Percentiles rank a stretch among this genome's conserved stretches.
phyloP scores from a whole-genome alignment of 306 rosid genomes.

The Vigna unguiculata region DNA sequence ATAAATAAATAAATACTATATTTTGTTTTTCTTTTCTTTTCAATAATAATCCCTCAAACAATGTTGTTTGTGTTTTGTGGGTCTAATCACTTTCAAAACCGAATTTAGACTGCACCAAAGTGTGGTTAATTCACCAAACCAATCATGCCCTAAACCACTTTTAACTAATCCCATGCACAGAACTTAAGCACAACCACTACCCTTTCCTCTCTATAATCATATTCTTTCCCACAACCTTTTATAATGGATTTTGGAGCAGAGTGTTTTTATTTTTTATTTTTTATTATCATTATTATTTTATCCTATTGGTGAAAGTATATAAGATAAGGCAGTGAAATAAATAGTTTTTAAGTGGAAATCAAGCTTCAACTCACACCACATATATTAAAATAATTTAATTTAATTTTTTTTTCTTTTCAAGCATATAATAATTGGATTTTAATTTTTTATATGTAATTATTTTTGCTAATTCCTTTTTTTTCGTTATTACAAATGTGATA shows the following conservation, averaged over 20 bases:
- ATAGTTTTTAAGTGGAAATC: constrained; percentile 29
- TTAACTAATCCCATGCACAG: constrained; percentile 28
- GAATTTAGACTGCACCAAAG: constrained; percentile 38
- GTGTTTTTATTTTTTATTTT: not conserved
- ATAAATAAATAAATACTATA: constrained; percentile 35
- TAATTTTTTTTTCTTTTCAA: no score
- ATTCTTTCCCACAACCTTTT: constrained; percentile 26
- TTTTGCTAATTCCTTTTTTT: no score
- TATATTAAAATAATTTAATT: not conserved
- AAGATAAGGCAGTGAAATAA: constrained; percentile 27
- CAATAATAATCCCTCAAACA: constrained; percentile 37
- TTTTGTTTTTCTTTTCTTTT: not conserved
- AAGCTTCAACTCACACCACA: not conserved
- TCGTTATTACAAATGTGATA: no score
- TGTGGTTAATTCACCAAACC: constrained; percentile 27
- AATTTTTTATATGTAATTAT: no score
- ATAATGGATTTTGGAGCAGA: constrained; percentile 39
- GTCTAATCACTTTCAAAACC: constrained; percentile 38
- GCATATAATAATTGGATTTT: no score
- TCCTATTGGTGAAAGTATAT: not conserved
- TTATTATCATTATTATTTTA: not conserved
- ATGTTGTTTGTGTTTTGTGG: not conserved
- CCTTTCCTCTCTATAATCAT: constrained; percentile 53
- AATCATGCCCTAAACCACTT: constrained; percentile 35
- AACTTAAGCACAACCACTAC: constrained; percentile 18